Conservation (phyloP, 306 rosid species). For the Pyrus communis region DNA sequence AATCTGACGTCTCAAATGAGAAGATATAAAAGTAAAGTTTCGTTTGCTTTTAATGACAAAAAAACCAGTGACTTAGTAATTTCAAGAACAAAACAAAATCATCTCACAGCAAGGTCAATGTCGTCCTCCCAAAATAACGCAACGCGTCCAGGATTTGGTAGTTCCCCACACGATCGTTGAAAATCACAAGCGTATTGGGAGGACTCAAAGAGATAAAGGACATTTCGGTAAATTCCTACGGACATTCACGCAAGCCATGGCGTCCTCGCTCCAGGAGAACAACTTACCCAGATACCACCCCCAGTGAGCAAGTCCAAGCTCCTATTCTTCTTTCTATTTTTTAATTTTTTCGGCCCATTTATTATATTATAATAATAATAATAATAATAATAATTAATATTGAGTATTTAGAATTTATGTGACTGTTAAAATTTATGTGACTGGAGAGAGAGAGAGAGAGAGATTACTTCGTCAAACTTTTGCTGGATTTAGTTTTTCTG, state of each 20-base stretch:
- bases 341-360: too few species aligned
- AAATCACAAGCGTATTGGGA: background rate
- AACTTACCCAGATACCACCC: too few species aligned
- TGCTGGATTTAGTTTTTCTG: background rate
- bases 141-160: background rate
- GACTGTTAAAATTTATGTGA: too few species aligned
- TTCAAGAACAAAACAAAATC: background rate
- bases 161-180: constrained; percentile 7
- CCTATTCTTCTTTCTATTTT: too few species aligned
- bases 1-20: background rate
- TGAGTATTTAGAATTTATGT: background rate
- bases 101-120: background rate
- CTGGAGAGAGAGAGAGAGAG: too few species aligned
- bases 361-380: too few species aligned
- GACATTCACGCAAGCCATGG: constrained; percentile 1
- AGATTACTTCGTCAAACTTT: background rate
- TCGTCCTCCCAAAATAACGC: background rate
- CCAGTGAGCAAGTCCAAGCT: too few species aligned
- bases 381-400: background rate
- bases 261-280: background rate
- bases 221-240: background rate
- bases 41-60: too few species aligned
- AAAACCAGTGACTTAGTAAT: background rate
- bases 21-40: background rate
- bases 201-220: background rate